Evolutionary conservation across 2,329 filamentous ascomycete species (phyloP).

Genomic region (Chaetomiaceae sp.): DNA sequence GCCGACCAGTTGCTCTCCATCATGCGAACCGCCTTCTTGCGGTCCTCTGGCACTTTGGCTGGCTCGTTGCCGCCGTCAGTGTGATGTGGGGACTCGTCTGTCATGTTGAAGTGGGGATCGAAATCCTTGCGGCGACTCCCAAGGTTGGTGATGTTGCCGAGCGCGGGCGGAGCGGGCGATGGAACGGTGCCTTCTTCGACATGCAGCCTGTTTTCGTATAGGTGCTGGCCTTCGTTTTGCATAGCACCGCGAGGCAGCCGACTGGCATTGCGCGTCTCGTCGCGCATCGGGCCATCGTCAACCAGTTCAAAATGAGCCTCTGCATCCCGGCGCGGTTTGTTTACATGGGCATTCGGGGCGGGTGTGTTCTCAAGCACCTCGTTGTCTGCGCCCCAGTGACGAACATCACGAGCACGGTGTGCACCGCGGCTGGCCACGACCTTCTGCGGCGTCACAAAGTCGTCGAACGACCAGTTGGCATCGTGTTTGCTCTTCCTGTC

Average conservation of each 20-base stretch:
- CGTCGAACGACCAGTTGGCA: conserved; percentile 81
- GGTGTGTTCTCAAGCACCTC: conserved; percentile 56
- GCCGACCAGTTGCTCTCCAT: conserved; percentile 62
- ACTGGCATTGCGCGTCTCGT: conserved; percentile 42
- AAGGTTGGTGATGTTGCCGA: conserved; percentile 67
- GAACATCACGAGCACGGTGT: conserved; percentile 43
- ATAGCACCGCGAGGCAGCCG: conserved; percentile 48
- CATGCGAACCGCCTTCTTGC: conserved; percentile 66
- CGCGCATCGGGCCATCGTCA: conserved; percentile 61
- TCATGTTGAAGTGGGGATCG: conserved; percentile 70
- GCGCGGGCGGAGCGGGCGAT: conserved; percentile 40
- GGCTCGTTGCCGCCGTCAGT: conserved; percentile 33
- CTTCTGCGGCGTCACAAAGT: conserved; percentile 82
- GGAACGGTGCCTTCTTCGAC: conserved; percentile 49
- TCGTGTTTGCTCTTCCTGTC: conserved; percentile 58
- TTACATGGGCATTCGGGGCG: conserved; percentile 52
- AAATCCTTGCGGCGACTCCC: conserved; percentile 73
- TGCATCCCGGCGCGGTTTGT: conserved; percentile 71
- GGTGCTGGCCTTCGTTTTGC: conserved; percentile 62
- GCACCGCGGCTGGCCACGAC: conserved; percentile 55
- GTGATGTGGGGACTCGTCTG: conserved; percentile 58
- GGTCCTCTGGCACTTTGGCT: conserved; percentile 51
- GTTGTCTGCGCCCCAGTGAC: conserved; percentile 74
- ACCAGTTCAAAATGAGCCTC: conserved; percentile 79
- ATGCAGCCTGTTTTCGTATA: conserved; percentile 76